A percentile compares a stretch with the other conserved stretches of the same genome.
phyloP scores from a whole-genome alignment of 1,139 yeast species.

The Pichia sp. region DNA sequence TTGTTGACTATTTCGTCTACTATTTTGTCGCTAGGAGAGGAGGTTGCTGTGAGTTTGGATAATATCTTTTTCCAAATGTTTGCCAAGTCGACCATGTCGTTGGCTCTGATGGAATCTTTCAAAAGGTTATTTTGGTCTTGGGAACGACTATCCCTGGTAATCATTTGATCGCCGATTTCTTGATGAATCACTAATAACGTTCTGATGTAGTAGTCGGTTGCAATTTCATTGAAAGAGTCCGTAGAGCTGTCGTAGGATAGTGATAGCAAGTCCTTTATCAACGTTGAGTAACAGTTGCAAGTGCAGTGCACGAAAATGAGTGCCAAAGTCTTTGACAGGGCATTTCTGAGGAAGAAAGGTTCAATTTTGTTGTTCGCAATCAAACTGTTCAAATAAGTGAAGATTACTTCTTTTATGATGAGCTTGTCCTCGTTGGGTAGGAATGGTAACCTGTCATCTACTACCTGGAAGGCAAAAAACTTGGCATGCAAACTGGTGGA shows the following conservation, averaged over 20 bases:
- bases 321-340: constrained; percentile 70
- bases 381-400: constrained; percentile 37
- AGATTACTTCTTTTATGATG: constrained; percentile 41
- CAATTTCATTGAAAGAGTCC: constrained; percentile 40
- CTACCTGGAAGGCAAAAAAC: constrained; percentile 79
- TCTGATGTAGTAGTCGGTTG: constrained; percentile 74
- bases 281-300: constrained; percentile 56
- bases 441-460: constrained; percentile 57
- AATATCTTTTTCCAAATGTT: constrained; percentile 66
- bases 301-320: constrained; percentile 67
- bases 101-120: constrained; percentile 76
- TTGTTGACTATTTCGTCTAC: constrained; percentile 51
- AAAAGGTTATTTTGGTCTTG: constrained; percentile 65
- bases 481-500: constrained; percentile 45
- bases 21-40: constrained; percentile 24
- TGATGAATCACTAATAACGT: constrained; percentile 72
- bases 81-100: constrained; percentile 69
- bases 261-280: constrained; percentile 61
- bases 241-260: constrained; percentile 32
- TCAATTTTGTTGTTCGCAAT: constrained; percentile 40
- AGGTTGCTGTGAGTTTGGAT: constrained; percentile 29
- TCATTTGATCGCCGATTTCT: constrained; percentile 90
- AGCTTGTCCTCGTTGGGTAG: constrained; percentile 46
- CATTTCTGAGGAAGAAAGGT: constrained; percentile 68
- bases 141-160: constrained; percentile 57